Conservation (phyloP, 2,329 filamentous ascomycete genomes). For the Botrytis tulipae region DNA sequence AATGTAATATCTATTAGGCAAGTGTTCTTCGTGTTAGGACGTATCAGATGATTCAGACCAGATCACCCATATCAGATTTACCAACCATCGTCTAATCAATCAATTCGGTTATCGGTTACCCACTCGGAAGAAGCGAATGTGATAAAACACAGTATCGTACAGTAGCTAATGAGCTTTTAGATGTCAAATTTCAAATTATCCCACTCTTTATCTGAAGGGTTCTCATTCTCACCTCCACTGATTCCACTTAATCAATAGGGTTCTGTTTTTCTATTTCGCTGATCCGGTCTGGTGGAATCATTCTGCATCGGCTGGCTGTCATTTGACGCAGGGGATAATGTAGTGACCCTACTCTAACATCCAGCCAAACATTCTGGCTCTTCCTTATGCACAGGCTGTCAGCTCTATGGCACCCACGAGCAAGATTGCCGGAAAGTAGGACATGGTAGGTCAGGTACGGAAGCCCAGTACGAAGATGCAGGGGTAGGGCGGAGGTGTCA, state of each 20-base stretch:
- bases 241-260: neutral
- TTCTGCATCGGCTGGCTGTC: conserved; percentile 18
- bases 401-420: conserved; percentile 4
- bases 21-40: neutral
- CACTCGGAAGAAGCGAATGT: conserved; percentile 7
- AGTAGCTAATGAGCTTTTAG: neutral
- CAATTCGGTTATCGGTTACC: neutral
- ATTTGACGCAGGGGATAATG: conserved; percentile 6
- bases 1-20: neutral
- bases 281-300: conserved; percentile 16
- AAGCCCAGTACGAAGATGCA: conserved; percentile 12
- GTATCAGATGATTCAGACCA: conserved; percentile 1
- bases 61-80: neutral
- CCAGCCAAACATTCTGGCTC: neutral
- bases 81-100: conserved; percentile 4
- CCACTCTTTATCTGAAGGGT: conserved; percentile 1
- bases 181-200: conserved; percentile 1
- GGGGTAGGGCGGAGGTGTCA: conserved; percentile 17
- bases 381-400: conserved; percentile 13
- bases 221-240: neutral
- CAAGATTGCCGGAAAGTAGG: conserved; percentile 16
- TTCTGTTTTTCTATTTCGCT: neutral
- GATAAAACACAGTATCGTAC: neutral
- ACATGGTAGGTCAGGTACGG: conserved; percentile 8
- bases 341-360: conserved; percentile 3